Percentiles rank a stretch among this genome's conserved stretches.
Conservation (phyloP, 2,329 filamentous ascomycete species). For the Pestalotiopsis sp. region DNA sequence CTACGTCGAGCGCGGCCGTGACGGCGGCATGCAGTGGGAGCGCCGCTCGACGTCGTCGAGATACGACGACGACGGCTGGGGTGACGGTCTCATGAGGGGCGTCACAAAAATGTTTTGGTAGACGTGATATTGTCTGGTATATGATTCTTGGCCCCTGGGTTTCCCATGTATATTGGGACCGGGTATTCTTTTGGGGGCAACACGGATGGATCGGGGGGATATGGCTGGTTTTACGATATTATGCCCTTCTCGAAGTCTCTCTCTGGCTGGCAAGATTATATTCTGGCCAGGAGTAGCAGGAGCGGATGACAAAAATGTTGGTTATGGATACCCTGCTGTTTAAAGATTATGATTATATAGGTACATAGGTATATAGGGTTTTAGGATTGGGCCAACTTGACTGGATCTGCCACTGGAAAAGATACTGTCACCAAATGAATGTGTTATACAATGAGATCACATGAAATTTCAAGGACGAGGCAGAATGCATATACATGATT, state of each 20-base stretch:
- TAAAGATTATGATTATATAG: constrained; percentile 8
- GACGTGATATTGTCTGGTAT: not conserved
- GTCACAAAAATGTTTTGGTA: constrained; percentile 15
- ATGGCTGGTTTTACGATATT: not conserved
- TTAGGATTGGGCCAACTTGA: not conserved
- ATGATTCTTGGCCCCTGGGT: not conserved
- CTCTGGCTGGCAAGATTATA: not conserved
- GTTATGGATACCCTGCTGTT: not conserved
- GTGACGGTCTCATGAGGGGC: constrained; percentile 25
- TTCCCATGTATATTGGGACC: not conserved
- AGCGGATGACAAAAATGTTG: not conserved
- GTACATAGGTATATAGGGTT: not conserved
- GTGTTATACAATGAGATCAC: no score
- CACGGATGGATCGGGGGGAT: not conserved
- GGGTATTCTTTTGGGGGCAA: not conserved
- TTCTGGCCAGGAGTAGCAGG: not conserved
- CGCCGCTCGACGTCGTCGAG: constrained; percentile 21
- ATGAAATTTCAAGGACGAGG: not conserved
- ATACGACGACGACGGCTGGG: constrained; percentile 29
- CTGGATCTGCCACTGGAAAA: no score
- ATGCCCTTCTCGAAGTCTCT: not conserved
- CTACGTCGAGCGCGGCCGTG: constrained; percentile 35
- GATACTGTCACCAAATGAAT: no score
- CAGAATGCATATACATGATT: constrained; percentile 16
- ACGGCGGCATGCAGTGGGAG: constrained; percentile 40